Base-by-base conservation (phyloP, 192 early-diverging fungal species). In the Coemansia sp. region DNA sequence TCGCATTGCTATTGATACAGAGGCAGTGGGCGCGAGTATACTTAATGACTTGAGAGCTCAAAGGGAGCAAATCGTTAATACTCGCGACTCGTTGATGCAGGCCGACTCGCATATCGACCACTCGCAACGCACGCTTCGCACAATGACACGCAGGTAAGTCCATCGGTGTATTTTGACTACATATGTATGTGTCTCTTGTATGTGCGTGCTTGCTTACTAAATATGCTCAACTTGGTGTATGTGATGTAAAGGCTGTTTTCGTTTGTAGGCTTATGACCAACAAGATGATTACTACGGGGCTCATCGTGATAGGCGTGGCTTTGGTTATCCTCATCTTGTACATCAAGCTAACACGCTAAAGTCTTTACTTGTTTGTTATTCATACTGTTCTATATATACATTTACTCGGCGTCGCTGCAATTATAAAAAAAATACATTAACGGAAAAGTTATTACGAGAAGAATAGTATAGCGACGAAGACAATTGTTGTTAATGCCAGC, bases 1-100 rank as follows among this genome's bases (percentile, higher is more conserved):
- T 66, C 79, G 93, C 43, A 75, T 98, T 62, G 97, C 96, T 14
- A 82, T 99, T 37, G 96, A 99, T 66, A 96, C 96, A 2, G 97
- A 99, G 82, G 69, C 85, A 9, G 83, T 95, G 32, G 97, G 95
- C 4, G 92, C 92, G 35, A 87, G 86, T 37, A 96, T 96, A 19
- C 79, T 99, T 61, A 87, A 88, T 14, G 90, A 90, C 64, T 72
- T 98, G 70, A 86, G 92, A 62, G 84, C 90, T 32, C 97, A 99
- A 76, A 72, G 97, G 38, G 94, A 99, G 74, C 94, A 96, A 63
- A 95, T 99, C 69, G 70, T 91, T 28, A 80, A 90, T 53, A 93
- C 95, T 26, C 84, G 91, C 67, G 91, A 97, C 85, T 89, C 89
- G 91, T 86, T 97, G 71, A 85, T 81, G 79, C 91, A 90, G 72